Evolutionary conservation across 2,329 filamentous ascomycete species (phyloP).

Genomic region (Macroventuria anomochaeta): DNA sequence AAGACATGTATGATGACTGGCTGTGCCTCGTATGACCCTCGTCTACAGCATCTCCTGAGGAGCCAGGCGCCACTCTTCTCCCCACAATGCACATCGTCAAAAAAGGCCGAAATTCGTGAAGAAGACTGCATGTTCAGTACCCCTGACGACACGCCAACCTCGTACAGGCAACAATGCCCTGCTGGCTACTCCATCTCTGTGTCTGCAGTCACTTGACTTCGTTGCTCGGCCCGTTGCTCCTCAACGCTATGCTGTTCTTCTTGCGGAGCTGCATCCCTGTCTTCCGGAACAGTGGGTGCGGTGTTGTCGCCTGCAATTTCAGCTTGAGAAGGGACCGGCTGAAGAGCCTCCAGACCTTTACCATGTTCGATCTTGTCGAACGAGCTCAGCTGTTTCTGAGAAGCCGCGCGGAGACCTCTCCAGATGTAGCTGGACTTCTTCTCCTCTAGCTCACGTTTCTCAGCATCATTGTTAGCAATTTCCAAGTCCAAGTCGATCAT

Average conservation of each 20-base stretch:
- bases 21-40: conserved; percentile 27
- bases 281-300: conserved; percentile 43
- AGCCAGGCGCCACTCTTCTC: conserved; percentile 40
- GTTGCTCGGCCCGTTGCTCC: conserved; percentile 49
- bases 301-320: conserved; percentile 44
- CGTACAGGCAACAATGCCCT: conserved; percentile 35
- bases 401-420: conserved; percentile 83
- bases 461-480: conserved; percentile 72
- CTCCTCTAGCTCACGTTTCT: conserved; percentile 66
- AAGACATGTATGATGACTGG: conserved; percentile 34
- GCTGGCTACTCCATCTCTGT: conserved; percentile 37
- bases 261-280: conserved; percentile 47
- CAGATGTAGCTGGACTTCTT: conserved; percentile 88
- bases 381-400: conserved; percentile 72
- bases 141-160: conserved; percentile 34
- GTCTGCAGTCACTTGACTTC: conserved; percentile 46
- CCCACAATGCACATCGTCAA: conserved; percentile 44
- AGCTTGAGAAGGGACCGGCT: conserved; percentile 44
- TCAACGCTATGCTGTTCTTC: conserved; percentile 47
- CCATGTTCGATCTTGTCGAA: conserved; percentile 86
- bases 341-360: conserved; percentile 67
- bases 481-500: conserved; percentile 86
- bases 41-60: conserved; percentile 11
- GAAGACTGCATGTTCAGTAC: conserved; percentile 16
- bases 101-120: conserved; percentile 22